Evolutionary conservation across 495 filamentous ascomycete species (phyloP).

Genomic region (Penicillium daleae): DNA sequence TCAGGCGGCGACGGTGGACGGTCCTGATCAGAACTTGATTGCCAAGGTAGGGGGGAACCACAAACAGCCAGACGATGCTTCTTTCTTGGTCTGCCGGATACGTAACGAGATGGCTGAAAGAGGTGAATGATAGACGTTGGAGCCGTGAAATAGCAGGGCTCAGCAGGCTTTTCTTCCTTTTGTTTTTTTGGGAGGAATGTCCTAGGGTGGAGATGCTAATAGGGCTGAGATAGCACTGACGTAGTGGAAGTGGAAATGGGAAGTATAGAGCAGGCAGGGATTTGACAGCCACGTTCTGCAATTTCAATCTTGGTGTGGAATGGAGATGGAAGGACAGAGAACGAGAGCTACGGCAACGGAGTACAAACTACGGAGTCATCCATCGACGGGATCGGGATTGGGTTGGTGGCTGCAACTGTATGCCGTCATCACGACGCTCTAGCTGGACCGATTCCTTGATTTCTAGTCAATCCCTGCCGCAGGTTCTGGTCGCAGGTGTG

Average conservation of each 20-base stretch:
- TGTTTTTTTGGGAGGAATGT: slow-evolving; percentile 7
- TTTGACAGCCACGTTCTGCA: not conserved
- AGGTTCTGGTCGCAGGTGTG: not conserved
- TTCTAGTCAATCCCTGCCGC: slow-evolving; percentile 15
- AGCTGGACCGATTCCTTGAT: slow-evolving; percentile 24
- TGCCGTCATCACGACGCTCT: slow-evolving; percentile 28
- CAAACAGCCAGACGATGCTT: not conserved
- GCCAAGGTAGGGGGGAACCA: slow-evolving; percentile 1
- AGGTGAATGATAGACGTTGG: slow-evolving; percentile 26
- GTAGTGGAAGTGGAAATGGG: slow-evolving; percentile 8
- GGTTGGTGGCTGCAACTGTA: slow-evolving; percentile 14
- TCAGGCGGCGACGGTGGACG: not conserved
- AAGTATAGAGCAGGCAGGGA: not conserved
- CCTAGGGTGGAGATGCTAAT: slow-evolving; percentile 1
- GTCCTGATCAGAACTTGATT: slow-evolving; percentile 9
- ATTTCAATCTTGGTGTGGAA: slow-evolving; percentile 7
- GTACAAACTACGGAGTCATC: not conserved
- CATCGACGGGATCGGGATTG: slow-evolving; percentile 1
- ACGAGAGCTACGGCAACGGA: not conserved
- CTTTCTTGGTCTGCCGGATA: slow-evolving; percentile 11
- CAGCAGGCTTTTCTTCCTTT: not conserved
- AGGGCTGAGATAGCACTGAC: slow-evolving; percentile 25
- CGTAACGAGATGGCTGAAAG: slow-evolving; percentile 24
- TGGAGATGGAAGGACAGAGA: slow-evolving; percentile 6
- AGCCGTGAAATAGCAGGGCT: not conserved